Evolutionary conservation across 495 filamentous ascomycete genomes (phyloP), one percentile per base, ranked within the genome.

Genomic region (Penicillium paxilli): DNA sequence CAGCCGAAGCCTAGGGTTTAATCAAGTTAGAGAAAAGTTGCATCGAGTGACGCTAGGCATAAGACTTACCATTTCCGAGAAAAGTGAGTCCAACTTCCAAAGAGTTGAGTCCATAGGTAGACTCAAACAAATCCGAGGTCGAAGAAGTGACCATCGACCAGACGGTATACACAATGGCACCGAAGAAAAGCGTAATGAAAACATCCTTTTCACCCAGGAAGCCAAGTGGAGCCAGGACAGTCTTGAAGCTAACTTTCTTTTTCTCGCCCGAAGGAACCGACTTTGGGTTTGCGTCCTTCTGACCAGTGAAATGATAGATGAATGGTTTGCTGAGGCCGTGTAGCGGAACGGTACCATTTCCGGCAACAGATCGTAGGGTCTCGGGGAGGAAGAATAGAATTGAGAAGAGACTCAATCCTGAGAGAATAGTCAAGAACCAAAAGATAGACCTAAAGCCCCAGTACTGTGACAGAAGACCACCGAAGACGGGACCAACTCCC

Each of bases 371-470:
- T 14, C 89, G 78, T 48, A 84, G 80, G 10, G 88, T 91, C 65
- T 91, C 87, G 3, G 87, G 87, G 6, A 90, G 77, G 26, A 81
- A 73, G 37, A 87, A 54, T 16, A 81, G 32, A 54, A 84, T 84
- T 4, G 80, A 75, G 0, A 71, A 10, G 1, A 81, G 60, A 54
- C 74, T 77, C 16, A 77, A 65, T 1, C 69, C 79, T 23, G 78
- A 73, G 22, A 84, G 56, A 35, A 87, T 86, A 42, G 79, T 76
- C 19, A 89, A 73, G 53, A 90, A 87, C 87, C 86, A 90, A 66
- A 91, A 91, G 49, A 88, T 87, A 22, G 81, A 79, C 26, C 81
- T 66, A 78, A 85, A 91, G 0, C 86, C 87, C 9, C 88, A 71
- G 47, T 83, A 86, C 45, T 87, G 71, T 3, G 82, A 74, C 3